Evolutionary conservation across 1,284 basidiomycete genomes (phyloP).

Genomic region (Fistulinella cinereoalba): DNA sequence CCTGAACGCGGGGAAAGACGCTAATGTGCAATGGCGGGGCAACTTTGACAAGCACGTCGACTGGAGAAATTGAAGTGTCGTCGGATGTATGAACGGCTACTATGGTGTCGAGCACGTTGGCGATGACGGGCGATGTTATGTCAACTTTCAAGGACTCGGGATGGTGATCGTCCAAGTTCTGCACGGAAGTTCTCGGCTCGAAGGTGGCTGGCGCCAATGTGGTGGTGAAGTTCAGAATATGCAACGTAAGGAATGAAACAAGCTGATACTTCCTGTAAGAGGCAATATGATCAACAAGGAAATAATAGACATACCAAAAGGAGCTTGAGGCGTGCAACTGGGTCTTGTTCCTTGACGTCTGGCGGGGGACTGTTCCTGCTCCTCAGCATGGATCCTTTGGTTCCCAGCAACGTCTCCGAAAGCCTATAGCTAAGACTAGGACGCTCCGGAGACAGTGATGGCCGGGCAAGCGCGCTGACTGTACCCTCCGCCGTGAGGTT

Average conservation of each 20-base stretch:
- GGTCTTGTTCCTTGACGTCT: slow-evolving; percentile 49
- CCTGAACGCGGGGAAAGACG: slow-evolving; percentile 38
- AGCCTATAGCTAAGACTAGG: slow-evolving; percentile 42
- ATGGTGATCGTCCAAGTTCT: slow-evolving; percentile 26
- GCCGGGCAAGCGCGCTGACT: slow-evolving; percentile 29
- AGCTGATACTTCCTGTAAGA: slow-evolving; percentile 47
- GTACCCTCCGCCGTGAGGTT: slow-evolving; percentile 33
- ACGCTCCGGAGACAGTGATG: slow-evolving; percentile 18
- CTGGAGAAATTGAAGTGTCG: slow-evolving; percentile 27
- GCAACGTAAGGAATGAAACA: slow-evolving; percentile 83
- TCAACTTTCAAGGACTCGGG: slow-evolving; percentile 55
- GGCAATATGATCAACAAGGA: neutral
- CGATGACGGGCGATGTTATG: slow-evolving; percentile 58
- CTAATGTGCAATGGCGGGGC: slow-evolving; percentile 64
- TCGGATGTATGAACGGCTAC: slow-evolving; percentile 36
- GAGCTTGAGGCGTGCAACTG: slow-evolving; percentile 87
- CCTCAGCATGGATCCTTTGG: slow-evolving; percentile 61
- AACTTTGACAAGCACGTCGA: slow-evolving; percentile 69
- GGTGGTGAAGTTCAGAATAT: slow-evolving; percentile 91
- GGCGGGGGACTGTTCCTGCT: slow-evolving; percentile 26
- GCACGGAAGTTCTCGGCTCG: slow-evolving; percentile 24
- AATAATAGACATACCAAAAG: slow-evolving; percentile 57
- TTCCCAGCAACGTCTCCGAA: slow-evolving; percentile 55
- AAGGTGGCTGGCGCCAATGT: slow-evolving; percentile 71
- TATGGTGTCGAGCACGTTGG: slow-evolving; percentile 58